phyloP scores from a whole-genome alignment of 257 asterid genomes.

The Solanum chmielewskii region DNA sequence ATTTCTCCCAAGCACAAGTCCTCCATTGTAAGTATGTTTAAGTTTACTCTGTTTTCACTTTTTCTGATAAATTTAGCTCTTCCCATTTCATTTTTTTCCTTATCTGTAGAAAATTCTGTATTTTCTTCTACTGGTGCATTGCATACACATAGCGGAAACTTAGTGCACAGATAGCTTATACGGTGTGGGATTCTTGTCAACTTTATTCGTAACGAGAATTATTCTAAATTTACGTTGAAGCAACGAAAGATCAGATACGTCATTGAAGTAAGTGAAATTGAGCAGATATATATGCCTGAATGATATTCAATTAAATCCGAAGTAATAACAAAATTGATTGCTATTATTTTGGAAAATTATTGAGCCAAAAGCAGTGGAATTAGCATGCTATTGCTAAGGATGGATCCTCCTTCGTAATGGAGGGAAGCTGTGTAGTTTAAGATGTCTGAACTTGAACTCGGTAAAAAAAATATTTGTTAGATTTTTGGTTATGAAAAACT shows the following conservation, averaged over 20 bases:
- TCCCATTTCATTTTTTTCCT: background rate
- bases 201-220: background rate
- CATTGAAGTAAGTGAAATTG: no score
- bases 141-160: background rate
- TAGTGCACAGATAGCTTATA: background rate
- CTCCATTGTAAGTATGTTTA: background rate
- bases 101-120: background rate
- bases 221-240: no score
- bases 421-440: background rate
- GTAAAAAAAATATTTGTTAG: background rate
- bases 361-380: background rate
- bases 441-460: background rate
- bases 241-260: no score
- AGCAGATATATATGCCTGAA: no score
- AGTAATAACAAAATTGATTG: background rate
- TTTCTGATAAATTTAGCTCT: background rate
- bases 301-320: no score
- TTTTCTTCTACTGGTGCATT: background rate
- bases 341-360: background rate
- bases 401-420: background rate
- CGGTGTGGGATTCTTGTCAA: background rate
- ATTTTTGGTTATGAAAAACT: background rate
- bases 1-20: background rate
- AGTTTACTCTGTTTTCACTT: background rate
- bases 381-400: background rate